Conservation (phyloP, 116 monocot species). For the Zostera marina region DNA sequence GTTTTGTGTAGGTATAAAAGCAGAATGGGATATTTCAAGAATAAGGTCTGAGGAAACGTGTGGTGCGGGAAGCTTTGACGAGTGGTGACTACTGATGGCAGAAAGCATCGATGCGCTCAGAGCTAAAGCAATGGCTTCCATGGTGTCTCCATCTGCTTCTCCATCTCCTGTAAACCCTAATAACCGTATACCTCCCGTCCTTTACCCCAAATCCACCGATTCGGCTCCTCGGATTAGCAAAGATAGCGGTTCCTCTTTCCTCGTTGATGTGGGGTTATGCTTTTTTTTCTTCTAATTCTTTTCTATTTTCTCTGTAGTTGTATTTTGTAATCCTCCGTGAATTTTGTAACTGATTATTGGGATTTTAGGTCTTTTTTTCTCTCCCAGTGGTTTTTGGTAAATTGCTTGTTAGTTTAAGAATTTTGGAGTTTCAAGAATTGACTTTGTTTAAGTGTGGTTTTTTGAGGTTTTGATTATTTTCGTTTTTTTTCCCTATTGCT, state of each 20-base stretch:
- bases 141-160: constrained; percentile 1
- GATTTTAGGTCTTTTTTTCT: too few relatives aligned
- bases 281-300: not conserved
- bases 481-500: too few relatives aligned
- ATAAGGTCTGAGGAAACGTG: too few relatives aligned
- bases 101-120: constrained; percentile 6
- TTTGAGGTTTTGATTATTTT: too few relatives aligned
- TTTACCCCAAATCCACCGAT: not conserved
- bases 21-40: too few relatives aligned
- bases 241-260: constrained; percentile 6
- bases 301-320: not conserved
- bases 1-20: too few relatives aligned
- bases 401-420: too few relatives aligned
- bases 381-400: too few relatives aligned
- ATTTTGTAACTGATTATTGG: too few relatives aligned
- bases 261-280: not conserved
- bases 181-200: not conserved
- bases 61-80: not conserved
- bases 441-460: too few relatives aligned
- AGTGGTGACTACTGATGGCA: not conserved
- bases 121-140: constrained; percentile 12
- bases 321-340: too few relatives aligned
- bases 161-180: not conserved
- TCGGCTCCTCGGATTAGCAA: not conserved
- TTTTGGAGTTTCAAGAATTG: too few relatives aligned